Percentiles rank a stretch among this genome's conserved stretches.
These are phyloP conservation scores for Beauveria scarabaeidicola DNA, from an alignment of 2,329 filamentous ascomycete genomes.

Conservation along the genomic window DNA sequence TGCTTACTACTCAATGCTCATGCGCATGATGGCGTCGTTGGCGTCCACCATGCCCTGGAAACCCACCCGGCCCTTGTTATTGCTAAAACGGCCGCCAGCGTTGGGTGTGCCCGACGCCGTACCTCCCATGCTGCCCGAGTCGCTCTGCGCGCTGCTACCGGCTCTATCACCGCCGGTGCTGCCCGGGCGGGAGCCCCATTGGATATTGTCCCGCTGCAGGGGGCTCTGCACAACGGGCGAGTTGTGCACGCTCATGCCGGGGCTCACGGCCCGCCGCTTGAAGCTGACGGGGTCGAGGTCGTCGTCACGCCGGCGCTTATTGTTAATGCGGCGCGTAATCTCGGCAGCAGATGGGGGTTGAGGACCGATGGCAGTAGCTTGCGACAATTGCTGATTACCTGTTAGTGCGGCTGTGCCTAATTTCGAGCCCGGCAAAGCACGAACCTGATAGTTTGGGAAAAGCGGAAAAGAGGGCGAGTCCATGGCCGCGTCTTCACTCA, in stretches of 20 bases:
- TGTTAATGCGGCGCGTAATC: conserved; percentile 67
- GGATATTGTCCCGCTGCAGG: conserved; percentile 58
- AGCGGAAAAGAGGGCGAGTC: conserved; percentile 51
- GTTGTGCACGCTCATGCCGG: conserved; percentile 83
- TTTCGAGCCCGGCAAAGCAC: background rate
- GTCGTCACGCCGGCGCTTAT: conserved; percentile 80
- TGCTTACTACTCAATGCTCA: conserved; percentile 88
- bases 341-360: conserved; percentile 60
- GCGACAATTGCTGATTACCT: conserved; percentile 19
- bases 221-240: conserved; percentile 83
- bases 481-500: conserved; percentile 65
- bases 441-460: conserved; percentile 25
- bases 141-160: conserved; percentile 44
- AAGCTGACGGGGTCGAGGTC: conserved; percentile 83
- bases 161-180: conserved; percentile 49
- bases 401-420: conserved; percentile 11
- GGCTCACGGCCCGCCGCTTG: conserved; percentile 85
- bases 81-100: conserved; percentile 32
- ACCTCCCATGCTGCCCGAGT: conserved; percentile 34
- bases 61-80: conserved; percentile 57
- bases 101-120: conserved; percentile 21
- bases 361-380: conserved; percentile 23
- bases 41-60: conserved; percentile 93
- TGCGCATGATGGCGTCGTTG: conserved; percentile 91
- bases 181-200: conserved; percentile 65